A percentile compares a stretch with the other conserved stretches of the same genome.
These are phyloP conservation scores for Pichia terricola DNA, from an alignment of 1,139 yeast species.

Conservation along the genomic window DNA sequence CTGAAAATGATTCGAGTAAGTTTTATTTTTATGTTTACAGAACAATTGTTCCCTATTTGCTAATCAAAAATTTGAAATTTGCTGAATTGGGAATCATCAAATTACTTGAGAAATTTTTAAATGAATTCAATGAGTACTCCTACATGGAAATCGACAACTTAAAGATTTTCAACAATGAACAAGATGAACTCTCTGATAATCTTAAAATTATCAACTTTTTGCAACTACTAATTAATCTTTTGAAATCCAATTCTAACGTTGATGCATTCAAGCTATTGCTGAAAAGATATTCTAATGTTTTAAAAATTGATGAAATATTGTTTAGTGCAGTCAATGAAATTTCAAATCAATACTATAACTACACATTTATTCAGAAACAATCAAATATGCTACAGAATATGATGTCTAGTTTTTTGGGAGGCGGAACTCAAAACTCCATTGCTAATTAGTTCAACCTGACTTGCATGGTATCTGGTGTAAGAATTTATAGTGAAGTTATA, in stretches of 20 bases:
- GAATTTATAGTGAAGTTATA: no score
- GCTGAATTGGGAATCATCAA: conserved; percentile 15
- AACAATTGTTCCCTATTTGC: conserved; percentile 23
- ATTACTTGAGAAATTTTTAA: conserved; percentile 13
- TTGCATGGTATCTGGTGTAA: no score
- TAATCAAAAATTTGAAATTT: conserved; percentile 20
- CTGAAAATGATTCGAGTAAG: conserved; percentile 10
- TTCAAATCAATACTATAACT: conserved; percentile 45
- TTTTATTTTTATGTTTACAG: conserved; percentile 21
- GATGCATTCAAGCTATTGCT: conserved; percentile 21
- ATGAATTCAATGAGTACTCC: conserved; percentile 2
- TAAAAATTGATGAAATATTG: conserved; percentile 29
- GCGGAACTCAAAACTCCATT: background rate
- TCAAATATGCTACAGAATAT: conserved; percentile 70
- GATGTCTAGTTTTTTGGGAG: conserved; percentile 70
- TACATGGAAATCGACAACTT: conserved; percentile 11
- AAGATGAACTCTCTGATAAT: background rate
- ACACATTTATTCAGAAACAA: conserved; percentile 47
- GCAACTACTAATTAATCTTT: conserved; percentile 56
- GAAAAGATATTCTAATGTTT: conserved; percentile 28
- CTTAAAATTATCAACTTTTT: conserved; percentile 50
- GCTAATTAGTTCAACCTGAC: no score
- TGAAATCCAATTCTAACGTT: conserved; percentile 40
- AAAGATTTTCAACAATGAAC: conserved; percentile 11
- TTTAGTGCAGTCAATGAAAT: conserved; percentile 35